Evolutionary conservation across 257 asterid genomes (phyloP).

Genomic region (Penstemon newberryi): DNA sequence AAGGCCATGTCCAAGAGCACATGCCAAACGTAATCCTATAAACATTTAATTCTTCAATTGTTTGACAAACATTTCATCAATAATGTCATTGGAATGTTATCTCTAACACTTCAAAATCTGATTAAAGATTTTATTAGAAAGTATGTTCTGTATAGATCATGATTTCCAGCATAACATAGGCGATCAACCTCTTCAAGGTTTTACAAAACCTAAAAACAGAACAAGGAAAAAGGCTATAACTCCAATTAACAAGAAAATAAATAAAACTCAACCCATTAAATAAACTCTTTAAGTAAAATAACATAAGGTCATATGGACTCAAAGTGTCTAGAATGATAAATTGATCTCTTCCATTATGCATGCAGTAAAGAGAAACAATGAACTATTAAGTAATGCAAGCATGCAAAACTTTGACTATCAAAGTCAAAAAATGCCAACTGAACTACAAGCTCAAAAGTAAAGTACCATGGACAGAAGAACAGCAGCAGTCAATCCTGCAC

Average conservation of each 20-base stretch:
- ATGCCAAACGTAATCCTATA: neutral
- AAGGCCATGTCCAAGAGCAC: neutral
- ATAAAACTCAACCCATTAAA: no score
- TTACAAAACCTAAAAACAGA: neutral
- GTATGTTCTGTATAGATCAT: neutral
- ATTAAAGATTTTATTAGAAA: neutral
- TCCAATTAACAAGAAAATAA: neutral
- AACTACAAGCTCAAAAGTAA: conserved; percentile 5
- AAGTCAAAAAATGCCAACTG: conserved; percentile 14
- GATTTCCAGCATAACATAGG: neutral
- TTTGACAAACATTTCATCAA: neutral
- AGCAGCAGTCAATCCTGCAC: conserved; percentile 99
- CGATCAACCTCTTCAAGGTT: neutral
- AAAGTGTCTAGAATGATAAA: neutral
- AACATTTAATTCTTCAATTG: neutral
- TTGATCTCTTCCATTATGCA: neutral
- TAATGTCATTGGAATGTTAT: neutral
- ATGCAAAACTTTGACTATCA: conserved; percentile 1
- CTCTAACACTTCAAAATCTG: neutral
- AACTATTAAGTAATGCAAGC: neutral
- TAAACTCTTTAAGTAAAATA: neutral
- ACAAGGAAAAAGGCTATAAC: neutral
- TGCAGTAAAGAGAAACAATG: conserved; percentile 18
- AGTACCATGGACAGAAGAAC: conserved; percentile 95
- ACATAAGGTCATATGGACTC: neutral